Conservation (phyloP, 139 green algal genomes). For the Chlorella sp. region DNA sequence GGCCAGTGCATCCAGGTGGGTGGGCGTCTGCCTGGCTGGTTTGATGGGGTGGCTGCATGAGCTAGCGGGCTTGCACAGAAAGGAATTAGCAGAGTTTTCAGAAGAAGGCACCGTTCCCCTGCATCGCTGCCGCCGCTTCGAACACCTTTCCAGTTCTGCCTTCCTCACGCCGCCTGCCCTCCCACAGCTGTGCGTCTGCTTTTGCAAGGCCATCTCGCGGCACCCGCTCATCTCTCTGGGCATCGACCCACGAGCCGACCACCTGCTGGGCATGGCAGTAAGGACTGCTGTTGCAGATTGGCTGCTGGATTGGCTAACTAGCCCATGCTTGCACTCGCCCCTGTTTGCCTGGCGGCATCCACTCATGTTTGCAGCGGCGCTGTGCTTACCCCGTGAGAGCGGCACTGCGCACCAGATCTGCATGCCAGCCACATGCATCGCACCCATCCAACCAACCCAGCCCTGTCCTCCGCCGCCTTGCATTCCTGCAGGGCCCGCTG, state of each 20-base stretch:
- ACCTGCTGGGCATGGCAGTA: neutral
- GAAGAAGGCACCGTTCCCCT: neutral
- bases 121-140: neutral
- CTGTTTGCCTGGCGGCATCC: neutral
- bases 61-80: too few species aligned
- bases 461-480: neutral
- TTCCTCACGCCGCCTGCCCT: neutral
- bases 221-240: neutral
- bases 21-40: neutral
- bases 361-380: too few species aligned
- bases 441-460: too few species aligned
- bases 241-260: neutral
- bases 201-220: neutral
- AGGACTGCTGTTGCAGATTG: neutral
- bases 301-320: neutral
- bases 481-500: neutral
- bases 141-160: neutral
- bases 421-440: too few species aligned
- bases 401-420: too few species aligned
- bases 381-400: neutral
- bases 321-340: neutral
- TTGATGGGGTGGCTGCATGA: neutral
- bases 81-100: too few species aligned
- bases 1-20: neutral
- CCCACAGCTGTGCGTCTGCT: neutral